Conservation (phyloP, 805 yeast genomes). For the Candida tibetensis region DNA sequence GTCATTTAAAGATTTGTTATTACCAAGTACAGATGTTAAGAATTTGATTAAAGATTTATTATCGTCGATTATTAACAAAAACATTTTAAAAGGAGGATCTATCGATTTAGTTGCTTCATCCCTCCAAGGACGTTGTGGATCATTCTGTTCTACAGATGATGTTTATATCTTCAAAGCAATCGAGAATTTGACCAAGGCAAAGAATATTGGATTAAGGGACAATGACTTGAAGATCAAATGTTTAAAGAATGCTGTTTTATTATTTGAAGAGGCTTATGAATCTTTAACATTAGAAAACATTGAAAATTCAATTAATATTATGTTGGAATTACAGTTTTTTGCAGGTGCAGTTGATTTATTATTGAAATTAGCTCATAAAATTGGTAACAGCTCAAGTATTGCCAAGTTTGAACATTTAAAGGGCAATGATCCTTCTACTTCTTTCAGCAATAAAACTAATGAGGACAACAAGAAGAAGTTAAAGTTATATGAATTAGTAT, state of each 20-base stretch:
- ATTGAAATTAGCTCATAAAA: constrained; percentile 67
- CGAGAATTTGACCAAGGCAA: constrained; percentile 86
- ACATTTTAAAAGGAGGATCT: constrained; percentile 86
- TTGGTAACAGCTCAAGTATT: constrained; percentile 30
- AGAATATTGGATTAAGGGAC: constrained; percentile 68
- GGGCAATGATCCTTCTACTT: constrained; percentile 1
- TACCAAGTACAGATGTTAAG: constrained; percentile 60
- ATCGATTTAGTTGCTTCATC: constrained; percentile 86
- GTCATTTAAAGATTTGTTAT: constrained; percentile 72
- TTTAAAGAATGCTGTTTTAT: constrained; percentile 67
- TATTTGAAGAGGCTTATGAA: constrained; percentile 78
- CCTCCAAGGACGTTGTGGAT: constrained; percentile 88
- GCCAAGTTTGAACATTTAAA: constrained; percentile 2
- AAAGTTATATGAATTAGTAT: constrained; percentile 59
- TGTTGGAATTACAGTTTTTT: constrained; percentile 73
- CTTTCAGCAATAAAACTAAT: constrained; percentile 6
- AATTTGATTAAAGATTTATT: constrained; percentile 80
- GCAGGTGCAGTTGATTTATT: constrained; percentile 85
- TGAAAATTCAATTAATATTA: constrained; percentile 74
- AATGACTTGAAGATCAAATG: constrained; percentile 64
- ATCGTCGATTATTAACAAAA: constrained; percentile 84
- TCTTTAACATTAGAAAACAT: constrained; percentile 75
- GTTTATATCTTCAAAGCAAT: constrained; percentile 91
- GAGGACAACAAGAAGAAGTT: constrained; percentile 20
- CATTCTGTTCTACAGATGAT: constrained; percentile 91